Base-by-base conservation (phyloP, 2,329 filamentous ascomycete genomes). In the Claviceps sp. region DNA sequence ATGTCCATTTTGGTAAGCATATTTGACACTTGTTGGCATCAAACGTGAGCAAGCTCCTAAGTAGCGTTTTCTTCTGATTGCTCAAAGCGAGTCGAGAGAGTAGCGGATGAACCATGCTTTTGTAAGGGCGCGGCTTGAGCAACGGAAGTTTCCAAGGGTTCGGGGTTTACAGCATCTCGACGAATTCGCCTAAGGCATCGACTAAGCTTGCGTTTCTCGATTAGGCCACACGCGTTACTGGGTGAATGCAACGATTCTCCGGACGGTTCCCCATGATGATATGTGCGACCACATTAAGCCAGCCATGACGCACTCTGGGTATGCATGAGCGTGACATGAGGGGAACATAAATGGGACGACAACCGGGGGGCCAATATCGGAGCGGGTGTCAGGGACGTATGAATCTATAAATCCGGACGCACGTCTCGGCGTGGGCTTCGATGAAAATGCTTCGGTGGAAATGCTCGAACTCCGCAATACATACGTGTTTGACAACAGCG, bases 1-100 rank as follows among this genome's bases (percentile, higher is more conserved):
- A 45, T n/a, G 3, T 44, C 24, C 53, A 55, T 55, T 42, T 30
- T 38, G 18, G 34, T 45, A 41, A 53, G 11, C 6, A 14, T 16
- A 22, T 43, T 16, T 18, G 16, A 16, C 2, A 9, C 20, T 11
- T 20, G 26, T 16, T 37, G 13, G 13, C n/a, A 16, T 26, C 7
- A 18, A 47, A 40, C 13, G 14, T 20, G 20, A 13, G 22, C 5
- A 16, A 37, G 43, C 24, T 40, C 6, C 22, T 18, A 8, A 11
- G 18, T 20, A n/a, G 16, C 11, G n/a, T 24, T 6, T 22, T 14
- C 5, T 44, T n/a, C 14, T 11, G 16, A 16, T 34, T 4, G 8
- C 40, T 6, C 7, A 30, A 4, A 42, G 38, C 20, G 26, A n/a
- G 16, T n/a, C 11, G 24, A 14, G 8, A 18, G 37, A 26, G 16